A percentile compares a stretch with the other conserved stretches of the same genome.
These are phyloP conservation scores for Monosporozyma unispora DNA, from an alignment of 805 yeast genomes.

Conservation along the genomic window DNA sequence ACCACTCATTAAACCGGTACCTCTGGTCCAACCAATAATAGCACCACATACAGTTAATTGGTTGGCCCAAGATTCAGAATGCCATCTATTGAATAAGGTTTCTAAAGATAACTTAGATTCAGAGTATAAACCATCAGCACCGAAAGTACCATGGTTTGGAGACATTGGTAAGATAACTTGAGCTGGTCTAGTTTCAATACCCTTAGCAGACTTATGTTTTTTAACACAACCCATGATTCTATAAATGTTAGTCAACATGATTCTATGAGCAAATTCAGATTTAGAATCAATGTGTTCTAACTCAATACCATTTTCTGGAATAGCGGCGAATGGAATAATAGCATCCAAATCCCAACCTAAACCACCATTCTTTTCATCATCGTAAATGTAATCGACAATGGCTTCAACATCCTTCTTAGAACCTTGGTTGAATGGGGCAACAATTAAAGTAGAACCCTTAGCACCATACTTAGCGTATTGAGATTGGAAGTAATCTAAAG, in stretches of 20 bases:
- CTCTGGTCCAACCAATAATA: conserved; percentile 99
- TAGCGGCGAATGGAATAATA: conserved; percentile 96
- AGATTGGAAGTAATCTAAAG: conserved; percentile 91
- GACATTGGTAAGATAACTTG: conserved; percentile 94
- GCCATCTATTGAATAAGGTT: conserved; percentile 97
- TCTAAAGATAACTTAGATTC: conserved; percentile 94
- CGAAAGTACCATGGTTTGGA: conserved; percentile 98
- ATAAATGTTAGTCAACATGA: conserved; percentile 92
- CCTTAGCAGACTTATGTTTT: conserved; percentile 64
- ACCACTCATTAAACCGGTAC: conserved; percentile 97
- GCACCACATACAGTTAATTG: conserved; percentile 97
- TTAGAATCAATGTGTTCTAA: conserved; percentile 85
- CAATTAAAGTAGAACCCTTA: conserved; percentile 81
- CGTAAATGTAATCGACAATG: conserved; percentile 76
- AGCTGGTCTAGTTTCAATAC: conserved; percentile 92
- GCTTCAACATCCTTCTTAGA: conserved; percentile 89
- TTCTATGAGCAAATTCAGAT: conserved; percentile 96
- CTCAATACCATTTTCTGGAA: conserved; percentile 97
- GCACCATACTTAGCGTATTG: conserved; percentile 92
- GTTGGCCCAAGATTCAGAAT: conserved; percentile 92
- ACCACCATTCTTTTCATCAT: conserved; percentile 76
- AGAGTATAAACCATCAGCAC: conserved; percentile 96
- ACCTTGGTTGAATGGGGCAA: conserved; percentile 98
- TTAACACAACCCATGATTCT: conserved; percentile 89
- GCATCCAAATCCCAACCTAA: conserved; percentile 97